Evolutionary conservation across 2,329 filamentous ascomycete species (phyloP), one percentile per base, ranked within the genome.

Genomic region (Sclerotinia nivalis): DNA sequence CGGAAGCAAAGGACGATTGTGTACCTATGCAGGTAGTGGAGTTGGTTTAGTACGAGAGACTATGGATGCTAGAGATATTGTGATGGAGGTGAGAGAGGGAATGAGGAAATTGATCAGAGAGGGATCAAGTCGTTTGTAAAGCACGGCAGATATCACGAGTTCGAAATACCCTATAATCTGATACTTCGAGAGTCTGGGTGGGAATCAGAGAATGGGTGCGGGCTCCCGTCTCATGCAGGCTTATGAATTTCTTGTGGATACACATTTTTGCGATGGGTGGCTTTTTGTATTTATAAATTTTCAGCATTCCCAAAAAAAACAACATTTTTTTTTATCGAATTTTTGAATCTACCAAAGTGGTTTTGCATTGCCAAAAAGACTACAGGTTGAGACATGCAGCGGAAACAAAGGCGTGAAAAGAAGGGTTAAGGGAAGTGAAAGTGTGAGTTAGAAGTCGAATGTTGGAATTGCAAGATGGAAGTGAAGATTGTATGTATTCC

Each of bases 1-100:
- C 84, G 87, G 86, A 34, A 77, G 72, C 12, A 50, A 83, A 13
- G 86, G 83, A 5, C 82, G 88, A 70, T 80, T 89, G 80, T 88
- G 86, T 6, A 86, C 86, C 13, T 91, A 89, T 81, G 87, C 86
- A 20, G 88, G 88, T 5, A 85, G 85, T 28, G 88, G 83, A 0
- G 84, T 90, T 20, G 88, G 88, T 0, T 79, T 90, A 71, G 81
- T 89, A 2, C 84, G 78, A 59, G 78, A 83, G 52, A 80, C 86
- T 1, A 81, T 82, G 73, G 76, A 80, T 22, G 87, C 86, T 4
- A 81, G 77, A 18, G 82, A 85, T 13, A 87, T 90, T 74, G 83
- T 87, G 4, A 22, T 20, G 12, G 68, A 69, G 15, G 61, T 69
- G 5, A 49, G 59, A 8, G 66, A 69, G 20, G 66, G 66, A 25